Evolutionary conservation across 768 basidiomycete genomes (phyloP).

Genomic region (Favolaschia claudopus): DNA sequence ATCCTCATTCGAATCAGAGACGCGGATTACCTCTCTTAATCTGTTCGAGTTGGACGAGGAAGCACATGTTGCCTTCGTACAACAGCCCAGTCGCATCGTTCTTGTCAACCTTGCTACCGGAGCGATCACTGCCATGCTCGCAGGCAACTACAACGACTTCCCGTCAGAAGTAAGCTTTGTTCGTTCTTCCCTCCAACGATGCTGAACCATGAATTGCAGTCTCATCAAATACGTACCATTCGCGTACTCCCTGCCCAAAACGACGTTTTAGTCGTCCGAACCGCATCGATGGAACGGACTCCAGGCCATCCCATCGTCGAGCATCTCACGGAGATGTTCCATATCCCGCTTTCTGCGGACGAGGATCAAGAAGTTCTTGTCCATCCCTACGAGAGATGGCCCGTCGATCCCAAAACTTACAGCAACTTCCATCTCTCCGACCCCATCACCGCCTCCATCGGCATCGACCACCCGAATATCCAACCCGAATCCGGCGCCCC

Average conservation of each 20-base stretch:
- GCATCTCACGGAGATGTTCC: constrained; percentile 29
- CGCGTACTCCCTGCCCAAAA: constrained; percentile 60
- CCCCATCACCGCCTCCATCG: constrained; percentile 39
- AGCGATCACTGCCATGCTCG: constrained; percentile 47
- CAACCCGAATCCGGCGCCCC: constrained; percentile 36
- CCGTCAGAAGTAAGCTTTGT: constrained; percentile 31
- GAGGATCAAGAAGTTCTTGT: constrained; percentile 2
- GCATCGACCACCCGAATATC: constrained; percentile 37
- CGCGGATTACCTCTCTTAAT: constrained; percentile 45
- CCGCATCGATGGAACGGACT: constrained; percentile 29
- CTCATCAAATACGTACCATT: constrained; percentile 58
- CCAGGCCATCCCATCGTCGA: constrained; percentile 3
- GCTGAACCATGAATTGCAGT: constrained; percentile 36
- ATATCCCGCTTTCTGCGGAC: constrained; percentile 34
- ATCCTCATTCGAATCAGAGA: constrained; percentile 44
- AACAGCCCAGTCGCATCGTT: constrained; percentile 48
- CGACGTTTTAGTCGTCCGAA: constrained; percentile 60
- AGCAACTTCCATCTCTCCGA: constrained; percentile 50
- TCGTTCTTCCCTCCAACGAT: background rate
- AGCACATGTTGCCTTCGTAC: constrained; percentile 52
- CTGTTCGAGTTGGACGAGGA: constrained; percentile 52
- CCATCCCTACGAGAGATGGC: constrained; percentile 29
- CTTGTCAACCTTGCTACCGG: constrained; percentile 49
- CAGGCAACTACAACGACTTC: constrained; percentile 40
- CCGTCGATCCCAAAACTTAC: constrained; percentile 33